Evolutionary conservation across 352 stramenopile species (phyloP), one percentile per base, ranked within the genome.

Genomic region (Phytophthora fragariae): DNA sequence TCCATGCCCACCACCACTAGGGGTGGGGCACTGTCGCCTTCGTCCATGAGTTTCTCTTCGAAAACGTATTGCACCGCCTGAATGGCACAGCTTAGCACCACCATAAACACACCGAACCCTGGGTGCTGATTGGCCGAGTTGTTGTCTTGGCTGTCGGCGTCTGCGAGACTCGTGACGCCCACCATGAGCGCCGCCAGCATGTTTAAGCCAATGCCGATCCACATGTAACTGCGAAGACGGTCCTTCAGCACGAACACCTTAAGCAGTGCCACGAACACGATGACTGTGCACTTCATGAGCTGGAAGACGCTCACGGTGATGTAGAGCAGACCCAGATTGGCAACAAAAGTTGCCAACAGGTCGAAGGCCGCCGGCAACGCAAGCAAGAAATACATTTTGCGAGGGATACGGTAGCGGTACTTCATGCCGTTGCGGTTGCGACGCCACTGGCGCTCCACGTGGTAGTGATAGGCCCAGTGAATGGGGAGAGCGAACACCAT

Each of bases 11-110:
- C 88, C 31, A 96, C 90, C 2, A 99, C 96, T 15, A 99, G 83
- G 35, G 98, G 89, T 33, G 97, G 95, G 37, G 96, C 93, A 57
- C 89, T 94, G 60, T 97, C 86, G 59, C 96, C 93, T 75, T 98
- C 96, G 62, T 95, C 95, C 94, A 99, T 98, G 41, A 98, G 90
- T 80, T 99, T 99, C 82, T 99, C 97, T 73, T 99, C 97, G 71
- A 99, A 99, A 29, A 99, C 97, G 83, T 99, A 99, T 70, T 99
- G 96, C 27, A 98, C 80, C 2, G 93, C 92, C 76, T 99, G 96
- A 9, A 99, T 95, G 46, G 97, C 92, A 59, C 97, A 98, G 66
- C 97, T 98, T 2, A 98, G 70, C 50, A 99, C 89, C 52, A 99
- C 95, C 76, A 99, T 94, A 33, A 95, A 66, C 41, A 99, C 92